Conservation (phyloP, 192 early-diverging fungal species). For the Geosiphon pyriformis region DNA sequence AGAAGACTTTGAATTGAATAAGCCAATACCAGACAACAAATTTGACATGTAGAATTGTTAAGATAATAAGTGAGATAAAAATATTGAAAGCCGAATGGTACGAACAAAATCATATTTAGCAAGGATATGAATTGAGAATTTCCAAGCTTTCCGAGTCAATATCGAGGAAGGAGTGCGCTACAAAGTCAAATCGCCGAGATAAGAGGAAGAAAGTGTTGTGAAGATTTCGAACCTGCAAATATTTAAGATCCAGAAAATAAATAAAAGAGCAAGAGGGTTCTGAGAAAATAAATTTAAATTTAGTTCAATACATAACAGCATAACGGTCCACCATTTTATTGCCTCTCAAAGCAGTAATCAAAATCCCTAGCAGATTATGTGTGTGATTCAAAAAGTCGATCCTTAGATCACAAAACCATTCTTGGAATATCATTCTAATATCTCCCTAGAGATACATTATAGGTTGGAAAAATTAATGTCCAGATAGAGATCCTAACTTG, state of each 20-base stretch:
- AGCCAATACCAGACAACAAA: neutral
- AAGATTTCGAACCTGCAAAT: neutral
- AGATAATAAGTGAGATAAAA: neutral
- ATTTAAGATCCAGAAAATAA: too few species aligned
- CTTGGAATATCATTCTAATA: neutral
- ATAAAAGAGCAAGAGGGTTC: too few species aligned
- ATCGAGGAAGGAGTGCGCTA: conserved; percentile 6
- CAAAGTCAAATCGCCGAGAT: neutral
- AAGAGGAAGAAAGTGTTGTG: neutral
- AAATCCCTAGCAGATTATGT: neutral
- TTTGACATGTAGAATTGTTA: conserved; percentile 7
- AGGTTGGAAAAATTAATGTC: neutral
- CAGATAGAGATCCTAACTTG: neutral
- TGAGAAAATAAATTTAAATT: too few species aligned
- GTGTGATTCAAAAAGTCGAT: neutral
- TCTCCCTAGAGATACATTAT: neutral
- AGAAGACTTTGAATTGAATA: neutral
- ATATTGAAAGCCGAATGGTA: neutral
- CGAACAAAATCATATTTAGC: neutral
- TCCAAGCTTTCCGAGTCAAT: neutral
- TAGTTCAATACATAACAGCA: too few species aligned
- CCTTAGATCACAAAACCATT: neutral
- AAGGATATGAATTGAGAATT: conserved; percentile 1
- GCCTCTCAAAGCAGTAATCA: neutral
- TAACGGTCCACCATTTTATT: neutral